Evolutionary conservation across 2,329 filamentous ascomycete genomes (phyloP).

Genomic region (Cucurbitaria berberidis): DNA sequence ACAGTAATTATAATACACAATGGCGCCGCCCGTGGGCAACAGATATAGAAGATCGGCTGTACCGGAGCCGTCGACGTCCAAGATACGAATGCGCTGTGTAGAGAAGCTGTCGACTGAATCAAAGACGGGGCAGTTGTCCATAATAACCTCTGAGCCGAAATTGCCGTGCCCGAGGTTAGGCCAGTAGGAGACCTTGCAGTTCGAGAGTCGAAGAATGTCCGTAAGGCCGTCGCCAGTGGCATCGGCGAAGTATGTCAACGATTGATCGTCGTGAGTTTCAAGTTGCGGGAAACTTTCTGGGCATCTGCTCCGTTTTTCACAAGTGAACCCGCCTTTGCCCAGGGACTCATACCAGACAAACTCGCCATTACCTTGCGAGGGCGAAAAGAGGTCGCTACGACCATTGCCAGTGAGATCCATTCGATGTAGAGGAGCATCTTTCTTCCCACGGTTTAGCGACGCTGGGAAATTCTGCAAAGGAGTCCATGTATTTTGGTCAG

Average conservation of each 20-base stretch:
- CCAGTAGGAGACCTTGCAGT: constrained; percentile 43
- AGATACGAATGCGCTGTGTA: constrained; percentile 16
- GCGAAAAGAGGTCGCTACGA: constrained; percentile 6
- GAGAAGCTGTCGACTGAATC: constrained; percentile 21
- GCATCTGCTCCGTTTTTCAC: no score
- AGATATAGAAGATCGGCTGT: constrained; percentile 40
- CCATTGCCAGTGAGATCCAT: neutral
- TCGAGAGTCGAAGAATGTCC: constrained; percentile 31
- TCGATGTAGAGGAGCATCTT: neutral
- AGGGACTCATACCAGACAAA: constrained; percentile 4
- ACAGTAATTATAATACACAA: constrained; percentile 25
- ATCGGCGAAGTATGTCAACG: constrained; percentile 8
- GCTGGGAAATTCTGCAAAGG: neutral
- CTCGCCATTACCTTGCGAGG: neutral
- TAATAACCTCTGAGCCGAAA: constrained; percentile 37
- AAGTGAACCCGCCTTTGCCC: neutral
- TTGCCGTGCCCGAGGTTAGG: constrained; percentile 46
- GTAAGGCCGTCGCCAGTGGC: constrained; percentile 33
- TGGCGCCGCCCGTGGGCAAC: neutral
- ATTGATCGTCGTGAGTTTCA: neutral
- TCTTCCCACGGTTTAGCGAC: neutral
- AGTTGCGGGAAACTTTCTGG: neutral
- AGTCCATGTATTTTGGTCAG: no score
- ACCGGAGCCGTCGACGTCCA: constrained; percentile 31
- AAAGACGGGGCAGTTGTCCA: constrained; percentile 35